A percentile compares a stretch with the other conserved stretches of the same genome.
Conservation (phyloP, 371 early-diverging fungal species). For the Lichtheimia hyalospora region DNA sequence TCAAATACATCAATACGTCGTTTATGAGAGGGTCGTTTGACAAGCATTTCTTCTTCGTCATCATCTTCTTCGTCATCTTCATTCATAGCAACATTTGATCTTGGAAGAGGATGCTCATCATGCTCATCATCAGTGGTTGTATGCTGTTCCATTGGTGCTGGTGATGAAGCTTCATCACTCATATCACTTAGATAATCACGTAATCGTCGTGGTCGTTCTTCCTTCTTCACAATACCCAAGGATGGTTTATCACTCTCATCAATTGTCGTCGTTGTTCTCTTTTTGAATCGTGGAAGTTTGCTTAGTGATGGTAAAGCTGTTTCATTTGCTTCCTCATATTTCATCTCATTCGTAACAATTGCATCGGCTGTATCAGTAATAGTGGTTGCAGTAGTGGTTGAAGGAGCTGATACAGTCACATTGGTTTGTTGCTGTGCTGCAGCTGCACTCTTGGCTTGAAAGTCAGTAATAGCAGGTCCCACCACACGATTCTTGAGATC, state of each 20-base stretch:
- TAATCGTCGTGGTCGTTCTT: conserved; percentile 15
- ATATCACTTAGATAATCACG: conserved; percentile 56
- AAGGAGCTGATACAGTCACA: neutral
- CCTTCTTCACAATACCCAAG: too few relatives aligned
- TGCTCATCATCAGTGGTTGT: neutral
- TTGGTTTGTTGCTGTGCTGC: neutral
- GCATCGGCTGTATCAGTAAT: too few relatives aligned
- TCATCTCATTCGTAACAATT: too few relatives aligned
- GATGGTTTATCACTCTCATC: neutral
- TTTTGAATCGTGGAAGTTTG: conserved; percentile 42
- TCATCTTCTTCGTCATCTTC: neutral
- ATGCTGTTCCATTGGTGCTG: too few relatives aligned
- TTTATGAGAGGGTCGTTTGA: neutral
- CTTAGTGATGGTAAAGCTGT: conserved; percentile 14
- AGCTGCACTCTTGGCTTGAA: conserved; percentile 21
- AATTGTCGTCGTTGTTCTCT: conserved; percentile 14
- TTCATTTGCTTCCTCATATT: neutral
- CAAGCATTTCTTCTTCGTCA: neutral
- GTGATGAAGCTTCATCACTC: conserved; percentile 5
- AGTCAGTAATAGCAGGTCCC: conserved; percentile 56
- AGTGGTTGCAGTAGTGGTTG: neutral
- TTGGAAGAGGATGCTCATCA: neutral
- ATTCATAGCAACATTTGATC: neutral
- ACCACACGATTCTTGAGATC: conserved; percentile 60
- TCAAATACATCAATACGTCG: neutral